phyloP scores from a whole-genome alignment of 306 rosid species.

The Castanopsis chinensis region DNA sequence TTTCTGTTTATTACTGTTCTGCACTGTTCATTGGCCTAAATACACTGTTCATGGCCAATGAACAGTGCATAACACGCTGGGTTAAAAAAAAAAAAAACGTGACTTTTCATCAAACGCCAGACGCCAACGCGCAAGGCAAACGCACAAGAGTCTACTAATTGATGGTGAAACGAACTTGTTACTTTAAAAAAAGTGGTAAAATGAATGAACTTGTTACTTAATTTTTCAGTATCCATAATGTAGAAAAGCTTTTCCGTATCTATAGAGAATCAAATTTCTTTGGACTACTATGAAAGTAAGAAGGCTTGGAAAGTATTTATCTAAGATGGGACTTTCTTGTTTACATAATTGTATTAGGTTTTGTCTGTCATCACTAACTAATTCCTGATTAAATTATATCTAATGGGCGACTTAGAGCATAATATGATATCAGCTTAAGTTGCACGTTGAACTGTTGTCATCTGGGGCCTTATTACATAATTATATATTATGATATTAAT shows the following conservation, averaged over 20 bases:
- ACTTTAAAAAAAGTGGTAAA: background rate
- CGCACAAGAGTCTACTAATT: background rate
- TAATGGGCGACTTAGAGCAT: background rate
- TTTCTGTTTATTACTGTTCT: too few relatives aligned
- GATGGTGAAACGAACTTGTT: background rate
- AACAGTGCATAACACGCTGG: too few relatives aligned
- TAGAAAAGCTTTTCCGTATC: background rate
- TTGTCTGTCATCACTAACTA: background rate
- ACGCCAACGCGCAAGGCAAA: too few relatives aligned
- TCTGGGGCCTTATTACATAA: background rate
- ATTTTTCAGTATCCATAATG: background rate
- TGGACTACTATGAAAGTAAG: constrained; percentile 1
- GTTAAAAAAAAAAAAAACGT: too few relatives aligned
- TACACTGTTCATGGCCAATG: too few relatives aligned
- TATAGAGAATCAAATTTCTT: background rate
- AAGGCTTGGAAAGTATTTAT: background rate
- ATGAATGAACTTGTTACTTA: constrained; percentile 9
- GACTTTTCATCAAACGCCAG: too few relatives aligned
- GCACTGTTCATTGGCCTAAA: too few relatives aligned
- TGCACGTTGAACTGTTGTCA: background rate
- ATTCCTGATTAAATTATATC: background rate
- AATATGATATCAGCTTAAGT: background rate
- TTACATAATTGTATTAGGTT: background rate
- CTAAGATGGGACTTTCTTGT: background rate
- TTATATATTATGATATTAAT: too few relatives aligned